Evolutionary conservation across 75 land plant species (phyloP), one percentile per base, ranked within the genome.

Genomic region (Isoetes taiwanensis): DNA sequence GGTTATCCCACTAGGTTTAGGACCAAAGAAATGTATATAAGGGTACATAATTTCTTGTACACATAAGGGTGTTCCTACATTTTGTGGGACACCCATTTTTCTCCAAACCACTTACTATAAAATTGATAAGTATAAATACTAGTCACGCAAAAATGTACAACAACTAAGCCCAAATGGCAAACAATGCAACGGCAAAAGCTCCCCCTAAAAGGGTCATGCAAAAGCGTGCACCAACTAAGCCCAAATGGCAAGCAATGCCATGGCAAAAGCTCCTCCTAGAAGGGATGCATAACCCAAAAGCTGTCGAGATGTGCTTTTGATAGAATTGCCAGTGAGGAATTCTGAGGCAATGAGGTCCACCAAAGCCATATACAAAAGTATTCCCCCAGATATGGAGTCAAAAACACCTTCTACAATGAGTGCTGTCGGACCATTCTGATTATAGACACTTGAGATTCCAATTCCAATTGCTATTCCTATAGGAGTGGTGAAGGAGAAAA

Each of bases 401-500:
- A 64, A 64, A 6, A 64, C 2, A 3, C 66, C 66, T 26, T 64
- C 19, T 24, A 64, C 58, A 3, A 64, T 57, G 19, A 64, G 64
- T 1, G 66, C 63, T 5, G 17, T 64, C 8, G 17, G 40, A 17
- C 58, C 30, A 23, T 57, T 34, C 32, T 64, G 63, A 17, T 64
- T 57, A 33, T 64, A 64, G 2, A 30, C 25, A 0, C 41, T 35
- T 25, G 66, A 20, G 2, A 64, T 56, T 21, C 39, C 64, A 24
- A 64, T 57, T 28, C 66, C 66, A 19, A 56, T 8, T 11, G 64
- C 64, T 6, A 64, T 64, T 23, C 66, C 66, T 0, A 35, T 9
- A 2, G 66, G 66, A 8, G 66, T 64, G 11, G 66, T 64, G 20
- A 74, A 52, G 30, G 84, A 63, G 66, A 83, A 83, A 33, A 76